Evolutionary conservation across 345 rosid genomes (phyloP).

Genomic region (Combretum micranthum): DNA sequence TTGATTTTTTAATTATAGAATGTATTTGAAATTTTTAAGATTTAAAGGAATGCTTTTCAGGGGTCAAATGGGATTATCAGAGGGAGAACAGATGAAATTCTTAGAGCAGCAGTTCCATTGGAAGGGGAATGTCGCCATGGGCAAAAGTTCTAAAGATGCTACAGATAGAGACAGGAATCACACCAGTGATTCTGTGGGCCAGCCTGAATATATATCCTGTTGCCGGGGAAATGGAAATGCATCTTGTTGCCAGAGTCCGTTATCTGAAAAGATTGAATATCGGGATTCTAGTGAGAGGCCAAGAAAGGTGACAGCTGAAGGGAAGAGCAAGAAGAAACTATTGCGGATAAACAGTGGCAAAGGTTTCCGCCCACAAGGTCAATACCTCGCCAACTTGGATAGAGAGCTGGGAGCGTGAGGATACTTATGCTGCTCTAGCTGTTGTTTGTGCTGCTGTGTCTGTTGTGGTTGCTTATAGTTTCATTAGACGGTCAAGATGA

Average conservation of each 20-base stretch:
- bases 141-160: constrained; percentile 17
- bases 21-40: neutral
- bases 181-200: constrained; percentile 17
- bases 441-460: constrained; percentile 76
- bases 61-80: constrained; percentile 84
- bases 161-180: constrained; percentile 19
- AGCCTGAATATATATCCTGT: constrained; percentile 39
- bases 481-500: constrained; percentile 52
- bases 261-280: constrained; percentile 18
- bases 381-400: constrained; percentile 56
- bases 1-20: neutral
- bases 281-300: constrained; percentile 14
- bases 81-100: constrained; percentile 58
- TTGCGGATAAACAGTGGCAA: constrained; percentile 32
- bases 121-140: constrained; percentile 24
- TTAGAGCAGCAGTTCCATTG: constrained; percentile 52
- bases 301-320: constrained; percentile 27
- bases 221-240: constrained; percentile 56
- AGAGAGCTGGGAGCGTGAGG: constrained; percentile 88
- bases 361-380: constrained; percentile 25
- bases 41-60: constrained; percentile 26
- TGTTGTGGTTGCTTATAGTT: constrained; percentile 62
- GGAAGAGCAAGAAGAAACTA: constrained; percentile 34
- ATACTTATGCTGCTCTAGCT: constrained; percentile 75
- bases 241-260: constrained; percentile 41